A percentile compares a stretch with the other conserved stretches of the same genome.
These are phyloP conservation scores for Ceriops zippeliana DNA, from an alignment of 345 rosid genomes.

Conservation along the genomic window DNA sequence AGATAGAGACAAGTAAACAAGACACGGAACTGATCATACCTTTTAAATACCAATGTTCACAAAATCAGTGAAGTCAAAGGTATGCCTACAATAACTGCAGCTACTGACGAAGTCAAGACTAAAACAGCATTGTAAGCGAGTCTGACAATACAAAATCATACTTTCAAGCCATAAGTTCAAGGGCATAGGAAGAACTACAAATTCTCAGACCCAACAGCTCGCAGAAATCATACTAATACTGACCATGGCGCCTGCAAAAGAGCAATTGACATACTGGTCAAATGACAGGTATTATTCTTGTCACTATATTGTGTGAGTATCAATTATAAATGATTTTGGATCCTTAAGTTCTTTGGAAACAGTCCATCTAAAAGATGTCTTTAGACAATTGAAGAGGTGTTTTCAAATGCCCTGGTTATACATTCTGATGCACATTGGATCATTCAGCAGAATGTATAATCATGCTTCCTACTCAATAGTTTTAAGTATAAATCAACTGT, in stretches of 20 bases:
- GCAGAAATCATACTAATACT: constrained; percentile 32
- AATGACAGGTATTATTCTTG: neutral
- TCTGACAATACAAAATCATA: constrained; percentile 10
- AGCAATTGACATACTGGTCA: neutral
- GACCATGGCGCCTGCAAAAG: constrained; percentile 44
- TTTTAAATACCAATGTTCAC: constrained; percentile 19
- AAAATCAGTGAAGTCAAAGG: constrained; percentile 15
- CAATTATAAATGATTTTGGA: neutral
- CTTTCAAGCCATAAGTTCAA: constrained; percentile 18
- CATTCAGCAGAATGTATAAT: no score
- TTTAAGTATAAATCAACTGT: no score
- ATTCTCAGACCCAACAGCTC: constrained; percentile 11
- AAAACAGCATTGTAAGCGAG: constrained; percentile 10
- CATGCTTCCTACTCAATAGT: no score
- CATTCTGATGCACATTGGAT: no score
- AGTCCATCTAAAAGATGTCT: no score
- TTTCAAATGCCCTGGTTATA: no score
- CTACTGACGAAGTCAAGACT: constrained; percentile 19
- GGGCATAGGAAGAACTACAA: constrained; percentile 14
- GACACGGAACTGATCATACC: constrained; percentile 19
- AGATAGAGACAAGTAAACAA: neutral
- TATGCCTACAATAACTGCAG: constrained; percentile 11
- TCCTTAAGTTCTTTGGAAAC: no score
- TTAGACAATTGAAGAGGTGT: no score
- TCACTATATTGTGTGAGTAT: no score